Percentiles rank a stretch among this genome's conserved stretches.
Evolutionary conservation across 176 grass and related monocot genomes (phyloP).

Genomic region (Leersia perrieri): DNA sequence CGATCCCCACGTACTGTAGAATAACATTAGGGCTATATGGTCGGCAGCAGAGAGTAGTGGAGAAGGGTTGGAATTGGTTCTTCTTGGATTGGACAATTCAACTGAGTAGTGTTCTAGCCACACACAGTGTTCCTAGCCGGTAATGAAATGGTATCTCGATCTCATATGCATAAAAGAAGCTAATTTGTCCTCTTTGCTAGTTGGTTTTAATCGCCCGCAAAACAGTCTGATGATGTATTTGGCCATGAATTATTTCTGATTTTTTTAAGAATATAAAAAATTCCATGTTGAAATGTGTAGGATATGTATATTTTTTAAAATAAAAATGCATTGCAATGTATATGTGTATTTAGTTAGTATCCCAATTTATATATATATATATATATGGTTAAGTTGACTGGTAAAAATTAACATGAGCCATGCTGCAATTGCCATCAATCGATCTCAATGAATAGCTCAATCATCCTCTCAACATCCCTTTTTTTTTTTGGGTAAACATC

Average conservation of each 20-base stretch:
- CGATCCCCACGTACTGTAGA: neutral
- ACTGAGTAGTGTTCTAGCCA: neutral
- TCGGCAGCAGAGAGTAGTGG: neutral
- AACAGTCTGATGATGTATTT: neutral
- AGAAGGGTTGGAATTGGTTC: constrained; percentile 1
- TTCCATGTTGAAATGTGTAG: neutral
- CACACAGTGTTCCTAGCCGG: too few relatives aligned
- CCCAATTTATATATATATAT: too few relatives aligned
- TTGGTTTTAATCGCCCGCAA: neutral
- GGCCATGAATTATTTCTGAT: neutral
- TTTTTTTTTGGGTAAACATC: neutral
- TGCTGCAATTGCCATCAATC: neutral
- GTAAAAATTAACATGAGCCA: neutral
- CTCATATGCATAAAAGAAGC: neutral
- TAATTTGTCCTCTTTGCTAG: neutral
- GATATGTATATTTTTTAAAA: too few relatives aligned
- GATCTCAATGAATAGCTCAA: neutral
- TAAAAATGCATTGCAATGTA: too few relatives aligned
- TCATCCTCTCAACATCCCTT: neutral
- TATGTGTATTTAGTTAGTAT: too few relatives aligned
- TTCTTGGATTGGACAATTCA: neutral
- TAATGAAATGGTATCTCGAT: too few relatives aligned
- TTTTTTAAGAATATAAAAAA: neutral
- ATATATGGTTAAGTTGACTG: neutral
- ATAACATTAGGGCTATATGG: neutral